These are phyloP conservation scores for Linanthus parryae DNA, from an alignment of 148 eudicot species.

Conservation along the genomic window DNA sequence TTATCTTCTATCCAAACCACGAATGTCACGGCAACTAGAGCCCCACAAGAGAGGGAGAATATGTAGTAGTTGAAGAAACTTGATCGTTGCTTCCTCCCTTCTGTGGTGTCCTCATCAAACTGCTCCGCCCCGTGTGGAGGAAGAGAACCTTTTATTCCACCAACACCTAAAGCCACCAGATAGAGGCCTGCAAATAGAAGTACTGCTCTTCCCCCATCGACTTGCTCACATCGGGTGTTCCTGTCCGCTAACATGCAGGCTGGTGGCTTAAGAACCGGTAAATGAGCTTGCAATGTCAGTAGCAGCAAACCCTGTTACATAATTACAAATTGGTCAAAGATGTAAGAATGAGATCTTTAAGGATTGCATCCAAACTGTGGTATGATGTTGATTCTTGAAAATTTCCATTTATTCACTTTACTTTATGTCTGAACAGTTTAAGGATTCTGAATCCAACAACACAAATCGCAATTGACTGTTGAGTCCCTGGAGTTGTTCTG, in stretches of 20 bases:
- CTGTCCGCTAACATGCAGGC: conserved; percentile 28
- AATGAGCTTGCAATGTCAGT: conserved; percentile 70
- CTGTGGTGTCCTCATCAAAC: conserved; percentile 55
- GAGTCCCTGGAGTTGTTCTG: too few species aligned
- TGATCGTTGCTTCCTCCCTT: conserved; percentile 63
- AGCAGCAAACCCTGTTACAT: conserved; percentile 65
- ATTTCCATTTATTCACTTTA: too few species aligned
- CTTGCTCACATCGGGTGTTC: conserved; percentile 29
- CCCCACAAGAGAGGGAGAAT: conserved; percentile 82
- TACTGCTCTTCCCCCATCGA: conserved; percentile 35
- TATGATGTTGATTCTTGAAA: too few species aligned
- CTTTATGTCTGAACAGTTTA: too few species aligned
- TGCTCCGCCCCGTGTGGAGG: conserved; percentile 96
- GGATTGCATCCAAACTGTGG: too few species aligned
- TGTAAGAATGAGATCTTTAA: background rate
- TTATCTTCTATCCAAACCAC: conserved; percentile 94
- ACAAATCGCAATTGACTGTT: too few species aligned
- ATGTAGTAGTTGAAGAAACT: conserved; percentile 79
- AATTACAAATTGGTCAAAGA: conserved; percentile 11
- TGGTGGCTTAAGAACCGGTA: conserved; percentile 37
- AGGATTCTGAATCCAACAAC: too few species aligned
- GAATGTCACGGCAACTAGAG: conserved; percentile 74
- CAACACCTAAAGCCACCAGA: conserved; percentile 81
- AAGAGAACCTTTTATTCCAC: conserved; percentile 88
- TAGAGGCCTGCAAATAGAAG: conserved; percentile 64